Evolutionary conservation across 108 stramenopile genomes (phyloP).

Genomic region (Cyclotella kingstonii): DNA sequence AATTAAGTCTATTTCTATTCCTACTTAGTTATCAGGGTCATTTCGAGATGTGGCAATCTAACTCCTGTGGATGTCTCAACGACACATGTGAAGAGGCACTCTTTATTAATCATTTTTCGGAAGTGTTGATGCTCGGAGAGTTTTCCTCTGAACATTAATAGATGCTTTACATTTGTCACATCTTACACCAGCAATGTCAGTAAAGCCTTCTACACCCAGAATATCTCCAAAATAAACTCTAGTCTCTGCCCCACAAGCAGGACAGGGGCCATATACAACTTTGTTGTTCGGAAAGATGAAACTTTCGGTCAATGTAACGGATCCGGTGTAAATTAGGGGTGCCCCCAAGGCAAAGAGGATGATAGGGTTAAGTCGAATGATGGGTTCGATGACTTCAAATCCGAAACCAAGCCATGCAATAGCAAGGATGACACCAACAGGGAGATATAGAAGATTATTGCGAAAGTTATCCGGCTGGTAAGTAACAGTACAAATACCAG

Average conservation of each 20-base stretch:
- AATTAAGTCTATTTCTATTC: too few species aligned
- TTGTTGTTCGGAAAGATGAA: constrained; percentile 75
- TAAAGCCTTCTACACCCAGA: constrained; percentile 87
- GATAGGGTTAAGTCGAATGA: constrained; percentile 77
- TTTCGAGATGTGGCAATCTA: too few species aligned
- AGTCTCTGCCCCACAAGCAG: constrained; percentile 80
- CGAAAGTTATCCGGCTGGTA: constrained; percentile 86
- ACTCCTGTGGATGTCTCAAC: too few species aligned
- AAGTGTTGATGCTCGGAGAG: constrained; percentile 84
- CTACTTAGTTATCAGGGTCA: too few species aligned
- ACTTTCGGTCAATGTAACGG: constrained; percentile 62
- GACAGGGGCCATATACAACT: constrained; percentile 93
- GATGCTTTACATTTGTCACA: constrained; percentile 85
- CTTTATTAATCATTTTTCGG: constrained; percentile 53
- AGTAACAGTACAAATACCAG: constrained; percentile 92
- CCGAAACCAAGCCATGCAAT: constrained; percentile 66
- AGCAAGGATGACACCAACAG: constrained; percentile 63
- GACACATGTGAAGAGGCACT: too few species aligned
- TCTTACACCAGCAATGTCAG: constrained; percentile 69
- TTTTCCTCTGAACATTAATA: constrained; percentile 78
- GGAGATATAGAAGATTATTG: constrained; percentile 86
- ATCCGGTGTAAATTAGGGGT: constrained; percentile 66
- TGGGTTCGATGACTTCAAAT: constrained; percentile 72
- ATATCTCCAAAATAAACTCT: constrained; percentile 93
- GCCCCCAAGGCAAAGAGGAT: constrained; percentile 69